phyloP scores from a whole-genome alignment of 2,329 filamentous ascomycete genomes.

The Thielaviopsis euricoi region DNA sequence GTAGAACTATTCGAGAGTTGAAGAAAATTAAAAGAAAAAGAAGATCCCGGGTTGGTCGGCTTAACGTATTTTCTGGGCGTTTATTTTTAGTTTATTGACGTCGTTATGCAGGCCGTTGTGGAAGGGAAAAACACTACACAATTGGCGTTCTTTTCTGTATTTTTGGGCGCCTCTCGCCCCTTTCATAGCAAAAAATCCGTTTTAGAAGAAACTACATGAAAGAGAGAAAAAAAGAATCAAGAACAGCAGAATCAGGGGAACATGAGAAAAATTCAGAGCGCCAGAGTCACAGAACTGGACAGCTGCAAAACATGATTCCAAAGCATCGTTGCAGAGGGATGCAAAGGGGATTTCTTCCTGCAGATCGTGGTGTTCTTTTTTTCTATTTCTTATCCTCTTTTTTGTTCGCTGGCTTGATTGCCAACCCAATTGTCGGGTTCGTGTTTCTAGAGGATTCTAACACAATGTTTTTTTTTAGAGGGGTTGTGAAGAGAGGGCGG shows the following conservation, averaged over 20 bases:
- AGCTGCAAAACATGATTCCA: not conserved
- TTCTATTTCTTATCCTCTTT: no score
- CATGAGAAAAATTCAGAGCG: not conserved
- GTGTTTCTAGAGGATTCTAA: no score
- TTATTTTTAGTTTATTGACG: not conserved
- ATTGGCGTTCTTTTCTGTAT: no score
- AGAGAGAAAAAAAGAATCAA: not conserved
- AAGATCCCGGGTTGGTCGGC: not conserved
- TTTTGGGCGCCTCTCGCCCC: no score
- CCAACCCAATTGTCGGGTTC: not conserved
- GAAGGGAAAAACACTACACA: not conserved
- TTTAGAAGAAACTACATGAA: no score
- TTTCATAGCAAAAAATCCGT: no score
- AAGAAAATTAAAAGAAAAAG: no score
- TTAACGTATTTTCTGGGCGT: not conserved
- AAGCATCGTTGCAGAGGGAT: not conserved
- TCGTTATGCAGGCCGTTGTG: not conserved
- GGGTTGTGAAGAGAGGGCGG: no score
- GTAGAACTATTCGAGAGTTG: no score
- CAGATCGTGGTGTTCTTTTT: not conserved
- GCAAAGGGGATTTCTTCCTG: not conserved
- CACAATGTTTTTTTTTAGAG: no score
- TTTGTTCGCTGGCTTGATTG: not conserved
- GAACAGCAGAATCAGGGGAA: not conserved
- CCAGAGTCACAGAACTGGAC: not conserved